Base-by-base conservation (phyloP, 805 yeast species). In the Metschnikowia baotianmanensis region DNA sequence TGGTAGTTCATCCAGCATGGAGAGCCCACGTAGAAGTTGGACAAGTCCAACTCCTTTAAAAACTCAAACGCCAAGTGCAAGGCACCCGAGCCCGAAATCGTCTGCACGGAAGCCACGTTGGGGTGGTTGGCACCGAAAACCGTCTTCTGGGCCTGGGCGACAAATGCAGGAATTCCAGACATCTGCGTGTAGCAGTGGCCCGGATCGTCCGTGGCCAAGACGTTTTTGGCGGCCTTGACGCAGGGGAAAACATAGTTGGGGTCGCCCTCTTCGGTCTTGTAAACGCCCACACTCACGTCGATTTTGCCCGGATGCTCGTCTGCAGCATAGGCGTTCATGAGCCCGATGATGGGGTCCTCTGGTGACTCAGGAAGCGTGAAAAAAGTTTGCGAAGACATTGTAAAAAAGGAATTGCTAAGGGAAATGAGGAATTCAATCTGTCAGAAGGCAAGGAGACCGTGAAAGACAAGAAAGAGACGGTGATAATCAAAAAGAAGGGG, bases 211-310 rank as follows among this genome's bases (percentile, higher is more conserved):
- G 27, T 34, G 29, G 49, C 47, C 31, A 70, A 57, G 15, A 46
- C 45, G 29, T 56, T 47, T 47, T 71, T 69, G 34, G 74, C 72
- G 36, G 51, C 48, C 18, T 52, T 47, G 20, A 71, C 70, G 24
- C 65, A 52, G 12, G 74, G 74, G 46, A 69, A 67, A 8, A 62
- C 54, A 50, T 59, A 65, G 48, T 51, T 32, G 5, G 55, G 51
- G 23, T 55, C 52, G 2, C 72, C 73, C 13, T 55, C 53, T 37
- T 63, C 72, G 23, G 65, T 62, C 40, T 69, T 69, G 55, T 69
- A 71, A n/a, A 71, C 75, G 11, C 76, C 76, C 22, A 71, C 69
- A 23, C 69, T 57, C 16, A 70, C 67, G 44, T 71, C 74, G 21
- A 70, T 58, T 48, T 69, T 69, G 24, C 53, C 30, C 12, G 69